phyloP scores from a whole-genome alignment of 2,329 filamentous ascomycete species.

The Venturiaceae sp. region DNA sequence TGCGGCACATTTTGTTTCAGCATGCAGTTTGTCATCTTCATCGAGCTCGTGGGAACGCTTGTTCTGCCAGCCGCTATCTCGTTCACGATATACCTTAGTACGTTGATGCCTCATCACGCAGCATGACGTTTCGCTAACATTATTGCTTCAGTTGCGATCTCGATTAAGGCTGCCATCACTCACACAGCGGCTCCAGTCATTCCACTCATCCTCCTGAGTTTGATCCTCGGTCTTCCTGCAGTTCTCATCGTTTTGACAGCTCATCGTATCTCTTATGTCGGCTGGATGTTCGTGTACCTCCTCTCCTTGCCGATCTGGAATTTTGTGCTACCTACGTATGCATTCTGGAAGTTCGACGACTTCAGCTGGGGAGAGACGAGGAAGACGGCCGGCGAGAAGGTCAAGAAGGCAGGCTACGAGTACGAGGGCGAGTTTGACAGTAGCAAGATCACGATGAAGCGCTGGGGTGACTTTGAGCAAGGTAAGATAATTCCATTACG shows the following conservation, averaged over 20 bases:
- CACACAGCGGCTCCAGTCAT: constrained; percentile 64
- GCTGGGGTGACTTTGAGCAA: constrained; percentile 93
- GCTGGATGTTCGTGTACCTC: constrained; percentile 97
- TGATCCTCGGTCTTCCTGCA: constrained; percentile 90
- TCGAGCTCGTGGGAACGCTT: constrained; percentile 88
- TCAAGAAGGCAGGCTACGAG: constrained; percentile 76
- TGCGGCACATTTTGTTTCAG: constrained; percentile 99
- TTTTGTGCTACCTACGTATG: constrained; percentile 85
- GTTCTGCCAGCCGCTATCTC: constrained; percentile 93
- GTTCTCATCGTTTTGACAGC: constrained; percentile 89
- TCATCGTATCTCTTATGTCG: constrained; percentile 81
- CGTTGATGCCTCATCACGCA: constrained; percentile 29
- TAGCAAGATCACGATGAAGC: constrained; percentile 98
- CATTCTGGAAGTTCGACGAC: constrained; percentile 99
- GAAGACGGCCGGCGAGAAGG: constrained; percentile 85
- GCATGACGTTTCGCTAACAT: constrained; percentile 6
- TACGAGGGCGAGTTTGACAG: constrained; percentile 95
- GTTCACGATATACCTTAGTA: constrained; percentile 93
- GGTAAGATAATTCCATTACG: constrained; percentile 27
- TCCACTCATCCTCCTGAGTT: constrained; percentile 74
- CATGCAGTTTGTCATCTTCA: constrained; percentile 97
- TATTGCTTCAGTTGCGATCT: constrained; percentile 60
- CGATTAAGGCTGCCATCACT: constrained; percentile 57
- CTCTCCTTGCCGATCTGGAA: constrained; percentile 94
- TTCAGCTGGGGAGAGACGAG: constrained; percentile 98